A percentile compares a stretch with the other conserved stretches of the same genome.
Evolutionary conservation across 2,329 filamentous ascomycete genomes (phyloP).

Genomic region (Colletotrichum australisinense): DNA sequence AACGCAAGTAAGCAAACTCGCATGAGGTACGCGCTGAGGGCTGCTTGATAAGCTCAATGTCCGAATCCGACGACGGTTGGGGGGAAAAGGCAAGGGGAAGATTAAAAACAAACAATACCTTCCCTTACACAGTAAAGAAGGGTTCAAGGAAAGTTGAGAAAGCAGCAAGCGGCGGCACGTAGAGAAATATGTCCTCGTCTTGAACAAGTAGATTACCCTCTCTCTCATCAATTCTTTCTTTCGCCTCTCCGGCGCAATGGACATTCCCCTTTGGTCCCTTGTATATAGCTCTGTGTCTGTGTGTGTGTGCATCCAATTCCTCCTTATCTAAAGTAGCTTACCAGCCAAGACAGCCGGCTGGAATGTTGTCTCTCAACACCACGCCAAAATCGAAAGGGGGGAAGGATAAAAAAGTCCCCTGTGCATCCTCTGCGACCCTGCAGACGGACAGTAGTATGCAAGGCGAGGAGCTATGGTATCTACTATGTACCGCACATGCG

Average conservation of each 20-base stretch:
- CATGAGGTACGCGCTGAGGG: not conserved
- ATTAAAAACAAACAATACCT: not conserved
- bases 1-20: not conserved
- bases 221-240: slow-evolving; percentile 7
- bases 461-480: slow-evolving; percentile 8
- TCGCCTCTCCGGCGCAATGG: not conserved
- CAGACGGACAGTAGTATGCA: slow-evolving; percentile 19
- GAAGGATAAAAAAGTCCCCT: not conserved
- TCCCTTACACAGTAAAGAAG: not conserved
- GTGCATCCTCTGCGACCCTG: slow-evolving; percentile 13
- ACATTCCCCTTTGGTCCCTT: not conserved
- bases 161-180: not conserved
- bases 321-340: slow-evolving; percentile 19
- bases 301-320: slow-evolving; percentile 12
- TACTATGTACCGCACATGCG: not conserved
- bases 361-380: slow-evolving; percentile 36
- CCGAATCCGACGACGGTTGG: not conserved
- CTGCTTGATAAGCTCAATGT: not conserved
- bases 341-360: slow-evolving; percentile 28
- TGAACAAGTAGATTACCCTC: not conserved
- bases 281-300: not conserved
- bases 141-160: not conserved
- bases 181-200: slow-evolving; percentile 5
- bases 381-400: slow-evolving; percentile 19
- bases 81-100: not conserved